These are phyloP conservation scores for Pichia sp. DNA, from an alignment of 1,139 yeast genomes.

Conservation along the genomic window DNA sequence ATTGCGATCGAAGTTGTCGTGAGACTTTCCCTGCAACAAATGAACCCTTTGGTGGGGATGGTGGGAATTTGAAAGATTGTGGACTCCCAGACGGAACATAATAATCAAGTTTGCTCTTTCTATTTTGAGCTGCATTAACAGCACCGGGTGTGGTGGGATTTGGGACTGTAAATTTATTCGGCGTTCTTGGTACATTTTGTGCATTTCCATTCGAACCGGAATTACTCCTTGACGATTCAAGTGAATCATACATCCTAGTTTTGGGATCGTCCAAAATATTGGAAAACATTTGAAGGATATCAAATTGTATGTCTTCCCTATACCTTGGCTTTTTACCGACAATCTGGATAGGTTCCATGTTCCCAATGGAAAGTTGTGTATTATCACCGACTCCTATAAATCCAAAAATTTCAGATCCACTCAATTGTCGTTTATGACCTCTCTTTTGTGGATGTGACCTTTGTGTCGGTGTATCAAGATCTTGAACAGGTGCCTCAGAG, in stretches of 20 bases:
- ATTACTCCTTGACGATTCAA: too few relatives aligned
- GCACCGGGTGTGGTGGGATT: too few relatives aligned
- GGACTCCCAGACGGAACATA: conserved; percentile 9
- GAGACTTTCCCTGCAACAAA: too few relatives aligned
- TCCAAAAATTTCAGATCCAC: conserved; percentile 58
- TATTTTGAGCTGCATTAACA: not conserved
- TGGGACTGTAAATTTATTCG: too few relatives aligned
- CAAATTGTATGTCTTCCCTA: conserved; percentile 18
- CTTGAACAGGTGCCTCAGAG: conserved; percentile 27
- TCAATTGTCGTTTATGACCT: conserved; percentile 26
- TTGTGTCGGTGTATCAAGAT: conserved; percentile 1
- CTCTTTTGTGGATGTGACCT: not conserved
- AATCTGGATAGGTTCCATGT: conserved; percentile 26
- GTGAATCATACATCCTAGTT: too few relatives aligned
- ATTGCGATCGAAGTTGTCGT: too few relatives aligned
- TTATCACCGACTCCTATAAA: conserved; percentile 40
- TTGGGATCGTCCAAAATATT: too few relatives aligned
- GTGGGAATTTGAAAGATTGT: conserved; percentile 10
- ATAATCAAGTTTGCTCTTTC: conserved; percentile 9
- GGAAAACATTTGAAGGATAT: conserved; percentile 14
- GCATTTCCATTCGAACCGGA: too few relatives aligned
- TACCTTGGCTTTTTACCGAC: conserved; percentile 24
- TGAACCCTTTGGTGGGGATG: conserved; percentile 11
- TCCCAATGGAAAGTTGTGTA: conserved; percentile 40
- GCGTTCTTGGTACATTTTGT: too few relatives aligned